Evolutionary conservation across 306 rosid genomes (phyloP), one percentile per base, ranked within the genome.

Genomic region (Acmispon strigosus): DNA sequence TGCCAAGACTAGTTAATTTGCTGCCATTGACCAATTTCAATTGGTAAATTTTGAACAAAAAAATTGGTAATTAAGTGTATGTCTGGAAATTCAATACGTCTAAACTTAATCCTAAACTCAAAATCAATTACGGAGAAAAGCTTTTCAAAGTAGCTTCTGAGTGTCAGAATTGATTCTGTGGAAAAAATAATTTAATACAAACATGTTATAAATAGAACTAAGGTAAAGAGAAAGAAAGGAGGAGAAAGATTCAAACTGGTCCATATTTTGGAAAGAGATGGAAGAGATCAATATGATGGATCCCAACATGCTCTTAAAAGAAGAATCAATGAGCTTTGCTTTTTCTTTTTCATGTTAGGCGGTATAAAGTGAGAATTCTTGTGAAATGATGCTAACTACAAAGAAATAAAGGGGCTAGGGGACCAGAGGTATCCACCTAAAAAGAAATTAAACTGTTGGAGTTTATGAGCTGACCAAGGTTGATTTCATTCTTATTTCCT

Each of bases 301-400:
- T 79, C 88, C 85, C 85, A 85, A 79, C 90, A 77, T 62, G 69
- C 77, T 72, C 85, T 84, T 39, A 44, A 65, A 82, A 78, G 81
- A 73, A 65, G 80, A 73, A 83, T 75, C 80, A 58, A 72, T 80
- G 47, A 20, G 37, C 22, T 67, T 49, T 69, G 44, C 78, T 52
- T 81, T 72, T 66, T 60, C 62, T 66, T 70, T 85, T 75, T 54
- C 80, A 75, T 69, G 42, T 50, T 76, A 56, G 2, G 58, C 0
- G 54, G 61, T 50, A 8, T 0, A 39, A 65, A 19, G 20, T 16
- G 55, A 52, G 61, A 39, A 6, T 3, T 32, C 37, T 5, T 32
- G 6, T 32, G 37, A 32, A 32, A 32, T 32, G 7, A 6, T 32
- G 8, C 22, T 15, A 34, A 64, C 70, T 54, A 19, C 48, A 65